phyloP scores from a whole-genome alignment of 768 basidiomycete species.

The Hypholoma sublateritium region DNA sequence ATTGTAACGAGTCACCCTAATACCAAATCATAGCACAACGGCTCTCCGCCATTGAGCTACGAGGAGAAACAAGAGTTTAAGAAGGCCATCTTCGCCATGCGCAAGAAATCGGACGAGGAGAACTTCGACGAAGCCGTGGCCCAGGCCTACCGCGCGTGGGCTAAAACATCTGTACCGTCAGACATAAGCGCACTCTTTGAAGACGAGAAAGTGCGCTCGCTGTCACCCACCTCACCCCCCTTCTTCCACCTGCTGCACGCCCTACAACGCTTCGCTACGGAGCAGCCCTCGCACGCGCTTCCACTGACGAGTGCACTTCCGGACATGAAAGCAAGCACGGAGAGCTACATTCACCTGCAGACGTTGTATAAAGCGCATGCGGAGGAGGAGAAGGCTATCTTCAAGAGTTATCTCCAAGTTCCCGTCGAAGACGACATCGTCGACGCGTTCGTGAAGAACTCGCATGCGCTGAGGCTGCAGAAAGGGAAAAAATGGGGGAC shows the following conservation, averaged over 20 bases:
- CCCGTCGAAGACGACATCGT: constrained; percentile 52
- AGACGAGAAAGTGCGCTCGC: constrained; percentile 48
- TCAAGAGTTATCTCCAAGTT: constrained; percentile 49
- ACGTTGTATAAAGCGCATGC: constrained; percentile 80
- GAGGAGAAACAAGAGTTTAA: constrained; percentile 83
- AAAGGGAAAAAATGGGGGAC: constrained; percentile 62
- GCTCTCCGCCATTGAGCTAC: constrained; percentile 52
- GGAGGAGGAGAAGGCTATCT: constrained; percentile 59
- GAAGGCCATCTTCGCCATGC: constrained; percentile 55
- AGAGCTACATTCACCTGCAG: constrained; percentile 81
- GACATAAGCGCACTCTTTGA: constrained; percentile 67
- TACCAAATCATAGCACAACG: constrained; percentile 55
- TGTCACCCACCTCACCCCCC: constrained; percentile 49
- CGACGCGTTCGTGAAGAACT: constrained; percentile 78
- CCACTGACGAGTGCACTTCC: constrained; percentile 88
- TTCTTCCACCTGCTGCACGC: constrained; percentile 82
- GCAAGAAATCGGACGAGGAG: constrained; percentile 84
- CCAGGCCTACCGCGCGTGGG: constrained; percentile 84
- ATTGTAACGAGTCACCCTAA: neutral
- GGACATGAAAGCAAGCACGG: constrained; percentile 94
- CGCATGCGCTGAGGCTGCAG: constrained; percentile 69
- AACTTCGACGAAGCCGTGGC: constrained; percentile 95
- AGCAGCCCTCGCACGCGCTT: constrained; percentile 57
- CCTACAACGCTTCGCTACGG: constrained; percentile 59
- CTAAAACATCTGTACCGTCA: constrained; percentile 56